Evolutionary conservation across 306 rosid species (phyloP), one percentile per base, ranked within the genome.

Genomic region (Pyrus communis): DNA sequence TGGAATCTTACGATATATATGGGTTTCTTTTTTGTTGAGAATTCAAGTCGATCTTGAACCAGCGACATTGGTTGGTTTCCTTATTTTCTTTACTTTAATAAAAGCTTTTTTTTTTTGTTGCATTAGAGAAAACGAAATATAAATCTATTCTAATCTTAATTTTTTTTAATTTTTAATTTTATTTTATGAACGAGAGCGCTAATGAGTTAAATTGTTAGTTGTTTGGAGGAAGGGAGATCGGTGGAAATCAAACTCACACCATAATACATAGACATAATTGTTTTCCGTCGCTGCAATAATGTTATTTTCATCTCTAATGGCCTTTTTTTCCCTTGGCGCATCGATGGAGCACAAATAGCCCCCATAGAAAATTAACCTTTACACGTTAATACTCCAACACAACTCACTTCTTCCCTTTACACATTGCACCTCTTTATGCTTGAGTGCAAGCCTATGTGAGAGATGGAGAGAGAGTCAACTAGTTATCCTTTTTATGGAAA

Each of bases 391-490:
- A 23, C 80, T 28, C 77, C 25, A 54, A 63, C 22, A 11, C 33
- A 70, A 28, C 13, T 55, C 65, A 81, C 79, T 79, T 80, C 57
- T 23, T 71, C 74, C 67, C 76, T 82, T 70, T 74, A 73, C 79
- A 72, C 69, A 70, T 78, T 35, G 70, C 85, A 75, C 73, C 46
- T 64, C 77, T 70, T 78, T 78, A 74, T 71, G 82, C 79, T 74
- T 80, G 17, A 83, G 81, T 73, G 69, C 79, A 79, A 58, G 33
- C 64, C 33, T 18, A 42, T 73, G 63, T 57, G 77, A 76, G 86
- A 84, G 82, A 63, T 78, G 64, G 83, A 59, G 43, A 61, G 62
- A 69, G 85, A 84, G 96, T 90, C 96, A 88, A 89, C 71, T 75
- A 80, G 74, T 70, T 71, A 70, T 72, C 78, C 78, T 73, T 80